Conservation (phyloP, 75 land plant species). For the Cunninghamia lanceolata region DNA sequence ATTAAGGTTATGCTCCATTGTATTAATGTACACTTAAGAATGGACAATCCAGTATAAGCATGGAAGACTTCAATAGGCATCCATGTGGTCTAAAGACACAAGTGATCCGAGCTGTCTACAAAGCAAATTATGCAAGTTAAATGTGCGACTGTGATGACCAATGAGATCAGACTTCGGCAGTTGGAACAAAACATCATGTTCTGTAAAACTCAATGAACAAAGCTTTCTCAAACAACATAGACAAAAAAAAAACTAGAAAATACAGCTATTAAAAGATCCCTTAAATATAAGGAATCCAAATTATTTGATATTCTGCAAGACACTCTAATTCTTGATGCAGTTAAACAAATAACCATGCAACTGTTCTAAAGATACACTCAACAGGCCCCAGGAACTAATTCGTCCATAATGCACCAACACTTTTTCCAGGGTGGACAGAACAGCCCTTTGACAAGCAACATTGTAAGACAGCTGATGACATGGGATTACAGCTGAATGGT, state of each 20-base stretch:
- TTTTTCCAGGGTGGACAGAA: neutral
- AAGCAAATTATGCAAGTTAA: neutral
- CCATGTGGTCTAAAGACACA: neutral
- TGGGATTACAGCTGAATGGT: neutral
- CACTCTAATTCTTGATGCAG: neutral
- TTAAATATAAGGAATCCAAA: neutral
- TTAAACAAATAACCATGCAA: neutral
- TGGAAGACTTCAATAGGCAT: neutral
- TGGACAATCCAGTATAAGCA: neutral
- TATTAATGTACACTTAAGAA: neutral
- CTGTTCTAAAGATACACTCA: neutral
- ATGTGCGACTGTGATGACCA: neutral
- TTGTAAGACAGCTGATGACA: neutral
- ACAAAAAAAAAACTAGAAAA: neutral
- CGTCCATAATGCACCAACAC: neutral
- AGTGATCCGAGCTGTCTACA: neutral
- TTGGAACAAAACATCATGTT: neutral
- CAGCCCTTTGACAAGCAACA: neutral
- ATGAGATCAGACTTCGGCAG: neutral
- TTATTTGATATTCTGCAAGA: constrained; percentile 1
- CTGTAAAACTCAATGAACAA: neutral
- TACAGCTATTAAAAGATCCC: neutral
- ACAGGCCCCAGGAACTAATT: neutral
- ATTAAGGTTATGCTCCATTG: neutral
- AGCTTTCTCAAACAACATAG: neutral